Evolutionary conservation across 2,329 filamentous ascomycete genomes (phyloP).

Genomic region (Pseudonectria foliicola): DNA sequence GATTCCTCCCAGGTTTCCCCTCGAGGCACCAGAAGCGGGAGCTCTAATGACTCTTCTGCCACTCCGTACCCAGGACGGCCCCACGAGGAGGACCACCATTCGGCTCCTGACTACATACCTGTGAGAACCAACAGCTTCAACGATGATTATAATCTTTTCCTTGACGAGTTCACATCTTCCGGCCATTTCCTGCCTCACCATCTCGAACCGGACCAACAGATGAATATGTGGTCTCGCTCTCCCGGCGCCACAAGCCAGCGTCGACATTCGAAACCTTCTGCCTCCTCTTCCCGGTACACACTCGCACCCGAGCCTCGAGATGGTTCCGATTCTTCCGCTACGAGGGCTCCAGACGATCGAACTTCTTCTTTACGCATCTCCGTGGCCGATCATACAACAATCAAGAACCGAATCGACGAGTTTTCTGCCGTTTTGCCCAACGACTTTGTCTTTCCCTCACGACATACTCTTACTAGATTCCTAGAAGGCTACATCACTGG

Average conservation of each 20-base stretch:
- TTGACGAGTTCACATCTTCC: conserved; percentile 49
- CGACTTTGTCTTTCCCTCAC: conserved; percentile 62
- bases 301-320: conserved; percentile 49
- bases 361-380: conserved; percentile 42
- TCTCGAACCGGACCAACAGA: conserved; percentile 47
- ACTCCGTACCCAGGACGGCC: conserved; percentile 40
- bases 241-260: conserved; percentile 32
- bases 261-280: conserved; percentile 39
- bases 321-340: conserved; percentile 13
- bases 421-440: conserved; percentile 53
- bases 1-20: conserved; percentile 35
- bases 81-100: conserved; percentile 37
- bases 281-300: conserved; percentile 48
- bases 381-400: conserved; percentile 45
- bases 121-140: conserved; percentile 31
- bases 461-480: conserved; percentile 61
- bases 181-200: conserved; percentile 49
- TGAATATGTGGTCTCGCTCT: conserved; percentile 43
- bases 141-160: conserved; percentile 52
- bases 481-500: conserved; percentile 63
- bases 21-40: conserved; percentile 39
- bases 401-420: conserved; percentile 53
- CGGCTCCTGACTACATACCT: conserved; percentile 31
- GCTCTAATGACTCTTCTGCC: conserved; percentile 42
- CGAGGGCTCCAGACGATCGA: conserved; percentile 25